Evolutionary conservation across 352 stramenopile species (phyloP).

Genomic region (Globisporangium abappressorium): DNA sequence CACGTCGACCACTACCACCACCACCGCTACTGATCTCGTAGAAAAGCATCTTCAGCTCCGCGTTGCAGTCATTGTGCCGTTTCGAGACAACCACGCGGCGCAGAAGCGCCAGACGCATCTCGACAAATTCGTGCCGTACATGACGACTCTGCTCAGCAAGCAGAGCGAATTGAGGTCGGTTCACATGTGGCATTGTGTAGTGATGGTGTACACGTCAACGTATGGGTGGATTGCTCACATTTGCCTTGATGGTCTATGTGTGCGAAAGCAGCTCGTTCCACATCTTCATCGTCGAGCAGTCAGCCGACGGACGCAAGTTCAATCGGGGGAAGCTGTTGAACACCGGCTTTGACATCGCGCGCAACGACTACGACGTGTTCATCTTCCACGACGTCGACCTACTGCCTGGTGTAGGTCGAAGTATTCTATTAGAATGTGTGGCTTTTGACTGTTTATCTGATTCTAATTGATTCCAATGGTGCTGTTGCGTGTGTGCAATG

Average conservation of each 20-base stretch:
- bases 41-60: conserved; percentile 9
- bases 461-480: not conserved
- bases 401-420: conserved; percentile 57
- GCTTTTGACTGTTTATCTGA: not conserved
- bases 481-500: not conserved
- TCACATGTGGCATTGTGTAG: too few relatives aligned
- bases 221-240: not conserved
- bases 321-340: conserved; percentile 97
- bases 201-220: too few relatives aligned
- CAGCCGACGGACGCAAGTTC: conserved; percentile 92
- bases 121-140: conserved; percentile 88
- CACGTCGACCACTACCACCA: not conserved
- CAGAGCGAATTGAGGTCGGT: conserved; percentile 23
- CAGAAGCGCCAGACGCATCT: conserved; percentile 91
- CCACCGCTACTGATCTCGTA: not conserved
- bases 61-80: conserved; percentile 92
- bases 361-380: conserved; percentile 80
- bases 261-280: conserved; percentile 57
- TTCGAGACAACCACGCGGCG: conserved; percentile 86
- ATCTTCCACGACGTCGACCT: conserved; percentile 97
- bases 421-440: not conserved
- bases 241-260: not conserved
- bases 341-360: conserved; percentile 91
- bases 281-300: conserved; percentile 95
- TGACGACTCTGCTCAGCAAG: conserved; percentile 79